Evolutionary conservation across 2,329 filamentous ascomycete genomes (phyloP), one percentile per base, ranked within the genome.

Genomic region (Tolypocladium guangdongense): DNA sequence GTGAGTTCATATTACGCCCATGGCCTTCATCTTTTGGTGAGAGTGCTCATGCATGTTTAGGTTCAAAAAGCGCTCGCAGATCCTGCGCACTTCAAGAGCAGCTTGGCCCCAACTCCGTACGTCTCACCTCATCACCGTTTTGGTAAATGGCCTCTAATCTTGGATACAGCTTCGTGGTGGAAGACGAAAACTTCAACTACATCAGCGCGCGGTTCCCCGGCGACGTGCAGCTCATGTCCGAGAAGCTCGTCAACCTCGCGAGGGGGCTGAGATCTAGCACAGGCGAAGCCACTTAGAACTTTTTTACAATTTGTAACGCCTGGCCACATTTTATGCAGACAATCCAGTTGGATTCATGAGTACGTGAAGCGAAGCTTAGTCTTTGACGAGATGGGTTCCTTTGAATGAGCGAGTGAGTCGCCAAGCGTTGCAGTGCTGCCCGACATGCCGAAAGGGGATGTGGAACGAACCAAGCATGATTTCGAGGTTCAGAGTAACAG

Each of bases 121-220:
- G 72, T 70, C 7, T 20, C 20, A 3, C 10, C 20, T 3, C 38
- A 14, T 37, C 27, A 11, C 16, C 18, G 3, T 2, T 2, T 46
- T 54, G 37, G 51, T 41, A 50, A 45, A 27, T 41, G 35, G n/a
- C 24, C n/a, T 41, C 24, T 45, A 46, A 49, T 14, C 43, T 2
- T 8, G 39, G 20, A 14, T 45, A 7, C 55, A 77, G 73, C 7
- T 77, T 78, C 53, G 71, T 76, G 1, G 72, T 77, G 3, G 68
- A 76, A 58, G 76, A 79, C 50, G 63, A 71, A 54, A 66, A 68
- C 36, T 76, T 74, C 60, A 78, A 77, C 58, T 77, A 78, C 56
- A 63, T 78, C 58, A 77, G 72, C 56, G 75, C 68, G 22, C 66
- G 74, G 7, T 78, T 71, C 55, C 75, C 75, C 0, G 68, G 63